Conservation (phyloP, 208 protist genomes). For the Wallacemonas rigidus region DNA sequence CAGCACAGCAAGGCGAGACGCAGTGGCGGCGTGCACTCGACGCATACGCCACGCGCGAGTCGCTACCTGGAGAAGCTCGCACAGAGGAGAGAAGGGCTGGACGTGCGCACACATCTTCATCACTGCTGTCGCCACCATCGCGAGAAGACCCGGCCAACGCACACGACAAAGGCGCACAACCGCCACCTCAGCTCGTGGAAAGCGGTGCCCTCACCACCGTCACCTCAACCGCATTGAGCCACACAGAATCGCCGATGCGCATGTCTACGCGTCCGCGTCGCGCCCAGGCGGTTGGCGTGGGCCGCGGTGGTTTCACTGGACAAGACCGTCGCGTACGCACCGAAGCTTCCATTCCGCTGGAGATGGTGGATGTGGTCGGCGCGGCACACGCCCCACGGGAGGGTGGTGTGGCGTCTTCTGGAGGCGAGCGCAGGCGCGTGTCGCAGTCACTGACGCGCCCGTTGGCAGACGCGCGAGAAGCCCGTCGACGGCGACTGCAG, state of each 20-base stretch:
- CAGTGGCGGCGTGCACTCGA: no score
- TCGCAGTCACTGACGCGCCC: slow-evolving; percentile 1
- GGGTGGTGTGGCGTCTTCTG: neutral
- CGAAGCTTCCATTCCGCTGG: neutral
- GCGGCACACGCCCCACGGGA: neutral
- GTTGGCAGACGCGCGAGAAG: neutral
- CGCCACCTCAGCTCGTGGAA: no score
- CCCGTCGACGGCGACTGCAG: neutral
- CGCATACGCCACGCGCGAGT: no score
- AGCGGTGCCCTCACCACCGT: no score
- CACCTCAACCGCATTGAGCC: no score
- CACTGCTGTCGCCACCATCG: no score
- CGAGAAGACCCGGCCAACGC: no score
- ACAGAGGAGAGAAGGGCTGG: no score
- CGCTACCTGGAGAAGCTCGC: no score
- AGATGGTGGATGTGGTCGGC: neutral
- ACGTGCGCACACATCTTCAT: no score
- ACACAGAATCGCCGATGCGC: neutral
- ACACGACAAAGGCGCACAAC: no score
- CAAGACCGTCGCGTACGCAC: neutral
- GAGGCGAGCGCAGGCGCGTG: neutral
- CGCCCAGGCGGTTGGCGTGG: neutral
- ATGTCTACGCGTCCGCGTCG: neutral
- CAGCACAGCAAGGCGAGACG: no score
- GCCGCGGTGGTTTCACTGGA: neutral